Evolutionary conservation across 2,329 filamentous ascomycete species (phyloP).

Genomic region (Canariomyces notabilis): DNA sequence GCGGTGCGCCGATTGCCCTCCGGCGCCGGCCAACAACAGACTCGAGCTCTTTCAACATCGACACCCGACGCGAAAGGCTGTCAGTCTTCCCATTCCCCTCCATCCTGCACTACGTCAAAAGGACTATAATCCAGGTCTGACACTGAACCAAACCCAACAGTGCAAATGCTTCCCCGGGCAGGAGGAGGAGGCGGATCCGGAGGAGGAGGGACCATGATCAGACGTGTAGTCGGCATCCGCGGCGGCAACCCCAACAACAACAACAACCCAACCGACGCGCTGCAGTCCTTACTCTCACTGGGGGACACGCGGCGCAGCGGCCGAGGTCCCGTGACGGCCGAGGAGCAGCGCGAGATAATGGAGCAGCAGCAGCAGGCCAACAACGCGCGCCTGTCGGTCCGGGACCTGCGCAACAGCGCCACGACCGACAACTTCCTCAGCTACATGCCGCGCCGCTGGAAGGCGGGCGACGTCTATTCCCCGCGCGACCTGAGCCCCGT

Average conservation of each 20-base stretch:
- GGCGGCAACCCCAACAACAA: not conserved
- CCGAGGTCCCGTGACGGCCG: not conserved
- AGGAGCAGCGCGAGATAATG: constrained; percentile 7
- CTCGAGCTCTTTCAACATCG: constrained; percentile 14
- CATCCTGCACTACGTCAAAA: not conserved
- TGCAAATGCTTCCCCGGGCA: not conserved
- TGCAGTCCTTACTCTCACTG: constrained; percentile 3
- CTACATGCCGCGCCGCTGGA: constrained; percentile 68
- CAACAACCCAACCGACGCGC: constrained; percentile 5
- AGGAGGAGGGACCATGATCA: not conserved
- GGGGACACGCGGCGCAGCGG: not conserved
- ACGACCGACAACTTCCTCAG: constrained; percentile 47
- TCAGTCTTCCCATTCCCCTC: not conserved
- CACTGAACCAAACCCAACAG: not conserved
- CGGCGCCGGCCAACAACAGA: constrained; percentile 14
- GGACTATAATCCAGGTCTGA: too few relatives aligned
- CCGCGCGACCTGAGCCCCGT: constrained; percentile 76
- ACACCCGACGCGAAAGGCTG: constrained; percentile 8
- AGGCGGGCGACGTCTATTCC: constrained; percentile 77
- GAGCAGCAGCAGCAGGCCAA: constrained; percentile 1
- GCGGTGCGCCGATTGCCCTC: constrained; percentile 20
- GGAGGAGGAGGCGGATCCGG: not conserved
- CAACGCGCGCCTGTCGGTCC: not conserved
- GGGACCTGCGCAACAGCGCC: constrained; percentile 7
- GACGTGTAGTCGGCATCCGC: not conserved